phyloP scores from a whole-genome alignment of 2,329 filamentous ascomycete genomes.

The Neocucurbitaria cava region DNA sequence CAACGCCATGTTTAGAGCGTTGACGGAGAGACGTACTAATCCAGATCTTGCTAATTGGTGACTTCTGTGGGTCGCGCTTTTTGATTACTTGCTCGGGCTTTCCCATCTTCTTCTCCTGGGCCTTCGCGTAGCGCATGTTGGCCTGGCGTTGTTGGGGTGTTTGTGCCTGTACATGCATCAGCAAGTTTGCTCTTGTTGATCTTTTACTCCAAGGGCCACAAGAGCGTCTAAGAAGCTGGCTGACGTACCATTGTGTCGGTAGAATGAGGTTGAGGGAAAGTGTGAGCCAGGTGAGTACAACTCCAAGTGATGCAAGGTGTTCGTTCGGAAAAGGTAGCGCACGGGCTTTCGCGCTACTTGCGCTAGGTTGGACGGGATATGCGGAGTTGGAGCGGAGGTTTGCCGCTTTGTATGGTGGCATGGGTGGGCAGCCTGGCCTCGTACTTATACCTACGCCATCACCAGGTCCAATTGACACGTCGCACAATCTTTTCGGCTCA shows the following conservation, averaged over 20 bases:
- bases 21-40: constrained; percentile 62
- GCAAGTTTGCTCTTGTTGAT: background rate
- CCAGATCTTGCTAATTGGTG: constrained; percentile 64
- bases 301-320: constrained; percentile 39
- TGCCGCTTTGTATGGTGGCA: constrained; percentile 16
- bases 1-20: no score
- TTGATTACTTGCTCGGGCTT: constrained; percentile 64
- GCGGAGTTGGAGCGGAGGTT: constrained; percentile 36
- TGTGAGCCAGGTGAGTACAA: constrained; percentile 5
- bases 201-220: background rate
- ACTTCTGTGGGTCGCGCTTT: constrained; percentile 54
- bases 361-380: constrained; percentile 1
- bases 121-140: constrained; percentile 79
- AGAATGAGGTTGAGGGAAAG: background rate
- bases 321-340: constrained; percentile 21
- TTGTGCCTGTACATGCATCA: constrained; percentile 66
- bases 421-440: background rate
- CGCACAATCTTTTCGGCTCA: background rate
- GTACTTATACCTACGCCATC: background rate
- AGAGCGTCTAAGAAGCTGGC: background rate
- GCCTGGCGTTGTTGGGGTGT: constrained; percentile 82
- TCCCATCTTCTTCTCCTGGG: constrained; percentile 76
- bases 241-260: constrained; percentile 19
- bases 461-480: constrained; percentile 8
- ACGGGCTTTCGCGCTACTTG: constrained; percentile 17